A percentile compares a stretch with the other conserved stretches of the same genome.
phyloP scores from a whole-genome alignment of 306 rosid species.

The Castanospermum australe region DNA sequence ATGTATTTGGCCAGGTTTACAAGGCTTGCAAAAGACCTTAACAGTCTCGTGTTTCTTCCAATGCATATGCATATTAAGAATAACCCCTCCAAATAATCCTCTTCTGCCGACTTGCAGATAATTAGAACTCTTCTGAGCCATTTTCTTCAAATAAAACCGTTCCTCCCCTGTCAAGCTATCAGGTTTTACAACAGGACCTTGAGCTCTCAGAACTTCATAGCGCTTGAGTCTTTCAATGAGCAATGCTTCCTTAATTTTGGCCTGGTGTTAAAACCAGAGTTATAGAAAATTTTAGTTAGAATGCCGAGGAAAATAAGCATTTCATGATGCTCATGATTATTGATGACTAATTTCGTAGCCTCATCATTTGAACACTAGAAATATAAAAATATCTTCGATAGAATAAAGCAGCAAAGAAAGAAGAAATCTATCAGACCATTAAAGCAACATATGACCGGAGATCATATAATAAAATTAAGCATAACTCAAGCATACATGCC shows the following conservation, averaged over 20 bases:
- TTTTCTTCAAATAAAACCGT: conserved; percentile 80
- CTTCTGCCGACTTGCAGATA: conserved; percentile 88
- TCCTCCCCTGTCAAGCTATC: conserved; percentile 80
- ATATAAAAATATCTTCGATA: background rate
- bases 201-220: conserved; percentile 74
- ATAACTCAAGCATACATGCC: background rate
- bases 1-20: conserved; percentile 84
- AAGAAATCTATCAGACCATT: background rate
- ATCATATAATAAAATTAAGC: background rate
- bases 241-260: conserved; percentile 77
- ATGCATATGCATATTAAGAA: conserved; percentile 98
- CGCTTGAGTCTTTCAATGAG: conserved; percentile 82
- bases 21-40: conserved; percentile 78
- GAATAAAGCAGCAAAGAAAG: background rate
- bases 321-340: conserved; percentile 13
- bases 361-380: conserved; percentile 1
- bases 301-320: conserved; percentile 17
- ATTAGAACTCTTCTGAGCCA: conserved; percentile 92
- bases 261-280: conserved; percentile 49
- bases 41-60: conserved; percentile 98
- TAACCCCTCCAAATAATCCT: conserved; percentile 92
- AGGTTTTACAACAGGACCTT: conserved; percentile 80
- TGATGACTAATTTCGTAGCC: background rate
- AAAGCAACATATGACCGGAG: background rate
- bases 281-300: background rate